Percentiles rank a stretch among this genome's conserved stretches.
phyloP scores from a whole-genome alignment of 805 yeast genomes.

The Scheffersomyces amazonensis region DNA sequence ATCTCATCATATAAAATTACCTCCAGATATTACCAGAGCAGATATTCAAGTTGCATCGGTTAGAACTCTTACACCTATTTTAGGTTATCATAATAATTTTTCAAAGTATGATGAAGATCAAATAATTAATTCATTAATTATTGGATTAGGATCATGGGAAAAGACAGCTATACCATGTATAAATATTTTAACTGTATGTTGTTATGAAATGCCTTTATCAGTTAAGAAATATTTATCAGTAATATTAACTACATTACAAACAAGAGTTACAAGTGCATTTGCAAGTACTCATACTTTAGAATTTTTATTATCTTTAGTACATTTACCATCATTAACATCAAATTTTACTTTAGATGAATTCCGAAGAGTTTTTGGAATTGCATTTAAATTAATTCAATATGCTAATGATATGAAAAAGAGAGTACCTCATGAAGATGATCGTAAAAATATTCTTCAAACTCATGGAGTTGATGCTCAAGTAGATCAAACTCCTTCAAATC shows the following conservation, averaged over 20 bases:
- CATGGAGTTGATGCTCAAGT: conserved; percentile 49
- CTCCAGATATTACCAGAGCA: conserved; percentile 47
- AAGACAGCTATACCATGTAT: conserved; percentile 75
- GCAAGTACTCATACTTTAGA: conserved; percentile 76
- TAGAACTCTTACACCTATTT: conserved; percentile 57
- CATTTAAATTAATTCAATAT: conserved; percentile 74
- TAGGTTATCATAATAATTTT: conserved; percentile 57
- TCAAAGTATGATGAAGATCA: conserved; percentile 60
- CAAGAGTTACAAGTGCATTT: conserved; percentile 65
- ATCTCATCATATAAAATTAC: conserved; percentile 39
- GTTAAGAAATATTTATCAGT: conserved; percentile 65
- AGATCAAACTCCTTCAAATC: conserved; percentile 55
- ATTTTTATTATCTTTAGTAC: conserved; percentile 62
- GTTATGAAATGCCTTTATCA: conserved; percentile 76
- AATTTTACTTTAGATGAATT: conserved; percentile 76
- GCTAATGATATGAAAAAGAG: conserved; percentile 49
- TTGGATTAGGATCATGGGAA: conserved; percentile 72
- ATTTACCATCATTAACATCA: conserved; percentile 63
- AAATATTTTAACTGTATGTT: conserved; percentile 70
- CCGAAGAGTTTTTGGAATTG: conserved; percentile 78
- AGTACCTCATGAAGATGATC: conserved; percentile 11
- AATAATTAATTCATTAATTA: conserved; percentile 55
- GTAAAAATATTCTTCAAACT: conserved; percentile 15
- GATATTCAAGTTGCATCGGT: conserved; percentile 67
- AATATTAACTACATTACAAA: conserved; percentile 72